Base-by-base conservation (phyloP, 139 green algal species). In the Micractinium sp. region DNA sequence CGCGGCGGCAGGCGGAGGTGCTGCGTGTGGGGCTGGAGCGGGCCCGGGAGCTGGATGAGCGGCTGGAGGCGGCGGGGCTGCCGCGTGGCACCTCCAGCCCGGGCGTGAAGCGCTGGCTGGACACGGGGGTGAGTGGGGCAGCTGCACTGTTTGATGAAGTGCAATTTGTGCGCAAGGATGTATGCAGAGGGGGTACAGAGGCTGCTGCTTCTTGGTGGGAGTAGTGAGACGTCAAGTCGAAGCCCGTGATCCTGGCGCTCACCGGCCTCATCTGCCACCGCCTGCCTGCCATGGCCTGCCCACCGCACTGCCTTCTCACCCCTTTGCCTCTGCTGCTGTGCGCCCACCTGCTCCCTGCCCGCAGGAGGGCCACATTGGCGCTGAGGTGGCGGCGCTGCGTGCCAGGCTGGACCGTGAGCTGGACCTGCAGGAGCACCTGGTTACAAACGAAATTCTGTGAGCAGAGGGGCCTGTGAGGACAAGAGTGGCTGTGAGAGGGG, bases 351-450 rank as follows among this genome's bases (percentile, higher is more conserved):
- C 47, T 9, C 47, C 47, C 47, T 35, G 20, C 33, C 33, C 14
- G 18, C 74, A 80, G 74, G 74, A 86, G 60, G 81, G 81, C n/a
- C 56, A 86, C 81, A 75, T 86, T n/a, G 81, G 47, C 2, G 81
- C 15, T 27, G 2, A 56, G 81, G 81, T 86, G 81, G 56, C 36
- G 31, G 56, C 27, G 33, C 31, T 74, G 60, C 39, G 35, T 33
- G 81, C 35, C 7, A 29, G 76, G 35, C 2, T 47, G 67, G n/a
- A 80, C 14, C 83, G 83, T 1, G 66, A 80, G 39, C 27, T 63
- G 67, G 36, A 87, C 66, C 27, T 87, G 63, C 18, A 12, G 3
- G 18, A 41, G 67, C 38, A 66, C 66, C 83, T 87, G 38, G 36
- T 38, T 18, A 18, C 22, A 0, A 53, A 87, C 38, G 66, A 67